A percentile compares a stretch with the other conserved stretches of the same genome.
phyloP scores from a whole-genome alignment of 2,329 filamentous ascomycete species.

The Colletotrichum graminicola region DNA sequence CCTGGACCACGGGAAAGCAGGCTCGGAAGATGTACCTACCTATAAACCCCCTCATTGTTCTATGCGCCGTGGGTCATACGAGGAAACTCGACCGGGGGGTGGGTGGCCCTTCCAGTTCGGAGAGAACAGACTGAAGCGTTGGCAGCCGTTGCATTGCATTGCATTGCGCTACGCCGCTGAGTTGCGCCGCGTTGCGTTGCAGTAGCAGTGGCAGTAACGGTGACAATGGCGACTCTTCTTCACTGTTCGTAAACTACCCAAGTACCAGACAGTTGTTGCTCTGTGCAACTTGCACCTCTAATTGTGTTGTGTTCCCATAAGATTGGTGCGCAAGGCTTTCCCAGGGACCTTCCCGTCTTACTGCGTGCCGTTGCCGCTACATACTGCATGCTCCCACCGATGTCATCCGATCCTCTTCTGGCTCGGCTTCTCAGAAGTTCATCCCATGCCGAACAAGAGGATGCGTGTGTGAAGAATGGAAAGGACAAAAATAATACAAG shows the following conservation, averaged over 20 bases:
- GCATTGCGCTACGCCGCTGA: not conserved
- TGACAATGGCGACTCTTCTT: too few relatives aligned
- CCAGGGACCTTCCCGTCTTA: slow-evolving; percentile 9
- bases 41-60: slow-evolving; percentile 2
- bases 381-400: not conserved
- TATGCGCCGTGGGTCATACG: slow-evolving; percentile 2
- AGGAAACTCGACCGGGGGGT: not conserved
- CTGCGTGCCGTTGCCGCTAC: slow-evolving; percentile 4
- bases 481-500: not conserved
- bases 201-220: not conserved
- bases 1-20: not conserved
- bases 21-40: not conserved
- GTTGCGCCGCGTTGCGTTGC: slow-evolving; percentile 2
- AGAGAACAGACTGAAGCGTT: slow-evolving; percentile 3
- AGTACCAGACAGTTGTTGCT: too few relatives aligned
- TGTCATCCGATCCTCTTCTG: slow-evolving; percentile 8
- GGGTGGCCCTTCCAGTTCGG: not conserved
- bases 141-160: slow-evolving; percentile 1
- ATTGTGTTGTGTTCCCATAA: slow-evolving; percentile 4
- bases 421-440: not conserved
- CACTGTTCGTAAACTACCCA: too few relatives aligned
- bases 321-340: not conserved
- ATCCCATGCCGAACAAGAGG: slow-evolving; percentile 6
- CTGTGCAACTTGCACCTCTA: not conserved
- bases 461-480: not conserved